A percentile compares a stretch with the other conserved stretches of the same genome.
Evolutionary conservation across 1,139 yeast species (phyloP).

Genomic region (Kodamaea plutei): DNA sequence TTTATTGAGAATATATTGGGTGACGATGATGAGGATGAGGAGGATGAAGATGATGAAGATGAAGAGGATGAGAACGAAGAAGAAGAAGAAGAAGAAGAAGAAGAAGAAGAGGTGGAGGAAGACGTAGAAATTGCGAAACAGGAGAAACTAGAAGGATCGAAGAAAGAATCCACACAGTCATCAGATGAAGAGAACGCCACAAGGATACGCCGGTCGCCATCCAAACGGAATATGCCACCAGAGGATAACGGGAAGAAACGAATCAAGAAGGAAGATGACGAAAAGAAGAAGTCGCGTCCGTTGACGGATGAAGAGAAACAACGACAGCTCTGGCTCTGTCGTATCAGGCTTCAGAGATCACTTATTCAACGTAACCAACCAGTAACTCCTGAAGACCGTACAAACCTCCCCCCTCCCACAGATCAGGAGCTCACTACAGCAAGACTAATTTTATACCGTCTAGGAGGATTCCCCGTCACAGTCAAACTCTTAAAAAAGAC

Average conservation of each 20-base stretch:
- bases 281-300: conserved; percentile 9
- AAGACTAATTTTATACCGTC: conserved; percentile 48
- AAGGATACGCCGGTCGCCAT: conserved; percentile 7
- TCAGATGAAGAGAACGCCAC: conserved; percentile 11
- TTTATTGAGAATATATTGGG: conserved; percentile 33
- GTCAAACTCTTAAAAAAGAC: conserved; percentile 51
- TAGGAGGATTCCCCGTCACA: conserved; percentile 48
- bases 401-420: conserved; percentile 36
- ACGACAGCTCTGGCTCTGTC: conserved; percentile 46
- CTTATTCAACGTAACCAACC: conserved; percentile 44
- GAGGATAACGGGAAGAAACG: conserved; percentile 16
- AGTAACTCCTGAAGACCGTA: conserved; percentile 33
- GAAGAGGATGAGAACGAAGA: conserved; percentile 26
- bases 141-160: no score
- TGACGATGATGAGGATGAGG: conserved; percentile 20
- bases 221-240: conserved; percentile 1
- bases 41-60: conserved; percentile 26
- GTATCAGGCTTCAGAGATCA: conserved; percentile 44
- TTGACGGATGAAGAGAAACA: conserved; percentile 36
- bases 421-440: conserved; percentile 55
- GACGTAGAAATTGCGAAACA: conserved; percentile 12
- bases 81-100: conserved; percentile 15
- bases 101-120: conserved; percentile 13
- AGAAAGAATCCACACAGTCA: conserved; percentile 9
- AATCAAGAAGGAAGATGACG: conserved; percentile 1